Base-by-base conservation (phyloP, 192 early-diverging fungal genomes). In the Linnemannia hyalina region DNA sequence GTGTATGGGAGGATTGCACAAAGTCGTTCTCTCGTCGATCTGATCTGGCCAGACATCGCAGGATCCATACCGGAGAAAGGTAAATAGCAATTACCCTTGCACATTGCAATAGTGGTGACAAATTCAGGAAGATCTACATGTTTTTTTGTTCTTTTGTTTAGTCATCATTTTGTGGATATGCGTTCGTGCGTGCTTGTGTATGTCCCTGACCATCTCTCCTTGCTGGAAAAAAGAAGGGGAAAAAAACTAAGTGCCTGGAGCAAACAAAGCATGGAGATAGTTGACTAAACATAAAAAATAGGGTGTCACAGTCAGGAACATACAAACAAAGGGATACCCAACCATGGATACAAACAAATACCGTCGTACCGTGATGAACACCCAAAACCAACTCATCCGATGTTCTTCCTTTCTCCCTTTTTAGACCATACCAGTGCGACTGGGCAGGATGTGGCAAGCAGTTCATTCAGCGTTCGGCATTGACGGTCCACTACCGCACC, bases 381-480 rank as follows among this genome's bases (percentile, higher is more conserved):
- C 26, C 22, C 23, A 8, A 52, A 41, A 35, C 35, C 26, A 32
- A 29, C 29, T 49, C n/a, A 42, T 16, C 38, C 52, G 15, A 4
- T 52, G 52, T 54, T 49, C 15, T 22, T 4, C 38, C 26, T 69
- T 38, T 35, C 23, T 38, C 6, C 78, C 60, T 65, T 46, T 23
- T n/a, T 70, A 86, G 84, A 74, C 94, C 93, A 5, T 96, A 92
- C 80, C 88, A 88, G 38, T 96, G 95, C 82, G 70, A 88, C 78
- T 92, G 91, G 91, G 78, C 82, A 42, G 93, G 88, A 47, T 96
- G 95, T 85, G 92, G 89, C 81, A 96, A 96, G 82, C 91, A 93
- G 74, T 96, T 96, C 79, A 95, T 95, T 77, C 95, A 96, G 88
- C 91, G 93, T 35, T 95, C 94, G 29, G 95, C 94, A 65, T 88